Evolutionary conservation across 768 basidiomycete species (phyloP).

Genomic region (Sutorius australiensis): DNA sequence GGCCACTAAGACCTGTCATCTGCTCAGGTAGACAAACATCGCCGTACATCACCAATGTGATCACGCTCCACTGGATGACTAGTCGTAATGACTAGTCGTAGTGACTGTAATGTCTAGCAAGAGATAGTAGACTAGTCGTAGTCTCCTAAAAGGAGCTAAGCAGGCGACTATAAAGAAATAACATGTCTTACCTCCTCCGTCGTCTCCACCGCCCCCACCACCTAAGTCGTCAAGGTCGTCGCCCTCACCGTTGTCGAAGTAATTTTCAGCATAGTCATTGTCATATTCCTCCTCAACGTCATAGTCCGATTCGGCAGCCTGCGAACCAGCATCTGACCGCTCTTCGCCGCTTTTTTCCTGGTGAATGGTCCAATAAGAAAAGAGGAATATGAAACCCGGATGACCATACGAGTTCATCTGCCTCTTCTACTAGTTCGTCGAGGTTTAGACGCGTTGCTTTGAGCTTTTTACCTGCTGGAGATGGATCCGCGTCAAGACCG

Average conservation of each 20-base stretch:
- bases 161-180: not conserved
- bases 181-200: conserved; percentile 46
- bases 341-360: conserved; percentile 74
- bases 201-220: conserved; percentile 62
- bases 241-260: conserved; percentile 86
- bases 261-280: conserved; percentile 87
- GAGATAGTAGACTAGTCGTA: conserved; percentile 22
- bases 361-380: not conserved
- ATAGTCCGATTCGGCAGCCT: conserved; percentile 67
- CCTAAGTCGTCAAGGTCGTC: conserved; percentile 79
- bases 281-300: conserved; percentile 90
- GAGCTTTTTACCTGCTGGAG: conserved; percentile 29
- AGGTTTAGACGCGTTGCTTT: conserved; percentile 51
- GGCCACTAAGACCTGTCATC: not conserved
- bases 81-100: conserved; percentile 22
- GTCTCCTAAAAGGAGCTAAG: conserved; percentile 11
- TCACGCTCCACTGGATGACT: not conserved
- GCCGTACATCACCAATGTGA: not conserved
- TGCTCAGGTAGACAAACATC: not conserved
- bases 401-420: conserved; percentile 49
- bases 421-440: conserved; percentile 65
- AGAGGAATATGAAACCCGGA: not conserved
- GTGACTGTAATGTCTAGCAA: conserved; percentile 6
- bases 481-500: not conserved
- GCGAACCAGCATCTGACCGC: conserved; percentile 62